Percentiles rank a stretch among this genome's conserved stretches.
These are phyloP conservation scores for Excoecaria agallocha DNA, from an alignment of 345 rosid genomes.

Conservation along the genomic window DNA sequence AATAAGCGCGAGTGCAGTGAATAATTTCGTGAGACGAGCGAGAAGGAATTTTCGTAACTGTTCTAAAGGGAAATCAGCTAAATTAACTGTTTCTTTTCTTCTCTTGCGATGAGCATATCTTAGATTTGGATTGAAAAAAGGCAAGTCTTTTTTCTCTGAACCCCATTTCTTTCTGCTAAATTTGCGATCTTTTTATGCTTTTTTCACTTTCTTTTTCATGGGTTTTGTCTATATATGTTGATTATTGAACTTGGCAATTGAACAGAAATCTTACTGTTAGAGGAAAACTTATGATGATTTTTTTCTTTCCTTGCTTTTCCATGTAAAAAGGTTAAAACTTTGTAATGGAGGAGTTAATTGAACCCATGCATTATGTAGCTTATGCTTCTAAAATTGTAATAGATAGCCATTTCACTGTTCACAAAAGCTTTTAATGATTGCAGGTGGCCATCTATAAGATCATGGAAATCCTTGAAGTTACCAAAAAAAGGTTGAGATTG, in stretches of 20 bases:
- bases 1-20: too few species aligned
- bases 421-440: background rate
- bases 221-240: background rate
- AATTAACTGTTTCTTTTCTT: background rate
- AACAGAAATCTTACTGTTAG: background rate
- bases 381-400: background rate
- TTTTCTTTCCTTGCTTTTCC: background rate
- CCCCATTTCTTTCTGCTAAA: background rate
- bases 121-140: background rate
- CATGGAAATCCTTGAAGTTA: slow-evolving; percentile 8
- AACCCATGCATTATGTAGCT: background rate
- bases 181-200: background rate
- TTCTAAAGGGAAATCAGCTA: too few species aligned
- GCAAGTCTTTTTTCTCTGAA: background rate
- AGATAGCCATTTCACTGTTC: background rate
- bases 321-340: too few species aligned
- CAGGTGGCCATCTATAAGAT: slow-evolving; percentile 1
- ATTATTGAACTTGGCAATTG: background rate
- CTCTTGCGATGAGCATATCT: background rate
- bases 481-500: background rate
- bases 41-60: background rate
- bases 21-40: too few species aligned
- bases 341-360: background rate
- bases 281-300: background rate
- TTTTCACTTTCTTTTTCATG: background rate